phyloP scores from a whole-genome alignment of 768 basidiomycete genomes.

The Lactarius pseudohatsudake region DNA sequence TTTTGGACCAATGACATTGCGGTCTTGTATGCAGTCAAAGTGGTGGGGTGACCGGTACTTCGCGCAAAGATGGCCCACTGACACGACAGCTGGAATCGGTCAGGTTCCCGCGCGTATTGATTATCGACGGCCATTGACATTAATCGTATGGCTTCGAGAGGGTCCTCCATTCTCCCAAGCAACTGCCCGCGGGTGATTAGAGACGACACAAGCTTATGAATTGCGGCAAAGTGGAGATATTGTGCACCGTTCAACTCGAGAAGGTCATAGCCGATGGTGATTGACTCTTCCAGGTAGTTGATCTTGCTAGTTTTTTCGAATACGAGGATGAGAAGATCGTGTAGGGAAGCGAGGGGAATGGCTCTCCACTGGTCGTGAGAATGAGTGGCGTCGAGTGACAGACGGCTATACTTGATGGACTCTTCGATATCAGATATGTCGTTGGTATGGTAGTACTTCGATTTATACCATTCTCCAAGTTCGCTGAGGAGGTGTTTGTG shows the following conservation, averaged over 20 bases:
- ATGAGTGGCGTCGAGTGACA: background rate
- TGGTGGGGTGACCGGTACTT: background rate
- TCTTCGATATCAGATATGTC: background rate
- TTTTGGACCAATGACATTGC: background rate
- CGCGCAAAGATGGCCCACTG: background rate
- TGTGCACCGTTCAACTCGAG: background rate
- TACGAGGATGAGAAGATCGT: background rate
- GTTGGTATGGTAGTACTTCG: background rate
- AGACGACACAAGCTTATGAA: background rate
- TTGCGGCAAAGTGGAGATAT: rapidly evolving
- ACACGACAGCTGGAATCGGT: background rate
- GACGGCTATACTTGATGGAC: background rate
- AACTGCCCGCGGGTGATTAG: background rate
- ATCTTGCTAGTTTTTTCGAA: background rate
- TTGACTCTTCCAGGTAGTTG: background rate
- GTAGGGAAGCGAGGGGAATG: background rate
- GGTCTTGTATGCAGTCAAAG: background rate
- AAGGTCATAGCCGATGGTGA: background rate
- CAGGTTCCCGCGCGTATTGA: background rate
- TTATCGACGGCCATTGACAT: background rate
- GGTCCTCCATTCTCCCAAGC: background rate
- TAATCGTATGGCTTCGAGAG: background rate
- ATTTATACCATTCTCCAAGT: background rate
- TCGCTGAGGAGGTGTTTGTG: background rate
- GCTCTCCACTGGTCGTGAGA: background rate